Base-by-base conservation (phyloP, 345 rosid genomes). In the Cardamine occulta region DNA sequence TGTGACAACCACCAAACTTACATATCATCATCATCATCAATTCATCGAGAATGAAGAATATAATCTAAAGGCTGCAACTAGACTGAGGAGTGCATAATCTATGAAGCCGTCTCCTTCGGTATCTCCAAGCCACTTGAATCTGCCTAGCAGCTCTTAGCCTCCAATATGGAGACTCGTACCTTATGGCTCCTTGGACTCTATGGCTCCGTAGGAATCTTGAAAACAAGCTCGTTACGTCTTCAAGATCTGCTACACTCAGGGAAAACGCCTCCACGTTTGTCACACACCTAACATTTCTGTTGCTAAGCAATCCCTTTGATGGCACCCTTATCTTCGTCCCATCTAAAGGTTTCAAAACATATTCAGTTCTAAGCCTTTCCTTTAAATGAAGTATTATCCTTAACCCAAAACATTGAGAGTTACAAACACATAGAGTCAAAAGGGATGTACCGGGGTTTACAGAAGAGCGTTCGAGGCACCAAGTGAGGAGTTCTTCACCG, bases 101-200 rank as follows among this genome's bases (percentile, higher is more conserved):
- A 35, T 32, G 81, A 3, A 80, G 82, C 35, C 88, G 63, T 74
- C 86, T 89, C 83, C 82, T 86, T 72, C 91, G 74, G 65, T 89
- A 89, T 86, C 90, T 88, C 98, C 98, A 89, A 6, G 91, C 88
- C 66, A 91, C 97, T 81, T 89, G 97, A 63, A 93, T 89, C 42
- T 72, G 82, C 10, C 31, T 77, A 23, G 93, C 90, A 6, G 94
- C 97, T 11, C 68, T 53, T 78, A 78, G 54, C 75, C 89, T 87
- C 97, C 97, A 91, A 72, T 88, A 88, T 3, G 93, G 98, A 8
- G 97, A 93, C 76, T 86, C 86, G 57, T 93, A 86, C 84, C 96
- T 89, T 75, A 93, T 88, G 62, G 93, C 98, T 80, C 97, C 90
- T 45, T 45, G 51, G 3, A 45, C 51, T 45, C 51, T 18, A 51